These are phyloP conservation scores for Aspergillus sojae DNA, from an alignment of 2,329 filamentous ascomycete species.

Conservation along the genomic window DNA sequence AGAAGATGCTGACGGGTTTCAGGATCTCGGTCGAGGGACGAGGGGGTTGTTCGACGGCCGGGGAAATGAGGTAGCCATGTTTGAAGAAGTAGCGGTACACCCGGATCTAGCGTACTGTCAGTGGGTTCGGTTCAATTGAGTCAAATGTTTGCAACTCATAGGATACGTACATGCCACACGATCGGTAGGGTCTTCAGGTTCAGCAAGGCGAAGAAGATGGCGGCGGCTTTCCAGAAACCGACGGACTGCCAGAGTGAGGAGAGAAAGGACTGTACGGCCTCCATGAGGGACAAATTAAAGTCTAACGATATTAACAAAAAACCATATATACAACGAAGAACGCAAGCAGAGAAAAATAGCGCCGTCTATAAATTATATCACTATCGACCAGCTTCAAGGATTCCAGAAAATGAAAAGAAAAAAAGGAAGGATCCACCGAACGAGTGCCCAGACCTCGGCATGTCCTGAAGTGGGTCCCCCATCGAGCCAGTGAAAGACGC, in stretches of 20 bases:
- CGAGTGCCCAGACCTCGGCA: neutral
- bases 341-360: neutral
- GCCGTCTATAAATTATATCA: neutral
- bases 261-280: constrained; percentile 14
- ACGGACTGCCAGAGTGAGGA: constrained; percentile 17
- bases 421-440: neutral
- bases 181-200: constrained; percentile 33
- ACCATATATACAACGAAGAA: neutral
- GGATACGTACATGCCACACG: constrained; percentile 34
- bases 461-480: neutral
- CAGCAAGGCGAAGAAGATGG: constrained; percentile 28
- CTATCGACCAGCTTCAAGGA: neutral
- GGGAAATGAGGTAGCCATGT: constrained; percentile 53
- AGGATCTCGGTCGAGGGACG: constrained; percentile 57
- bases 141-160: neutral
- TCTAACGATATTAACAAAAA: neutral
- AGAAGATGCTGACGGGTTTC: constrained; percentile 66
- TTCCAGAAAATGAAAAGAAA: neutral
- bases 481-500: neutral
- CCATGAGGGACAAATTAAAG: constrained; percentile 6
- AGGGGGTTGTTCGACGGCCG: constrained; percentile 42
- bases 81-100: constrained; percentile 60
- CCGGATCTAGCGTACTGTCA: constrained; percentile 49
- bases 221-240: constrained; percentile 27
- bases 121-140: neutral